These are phyloP conservation scores for Phytophthora cactorum DNA, from an alignment of 352 stramenopile genomes.

Conservation along the genomic window DNA sequence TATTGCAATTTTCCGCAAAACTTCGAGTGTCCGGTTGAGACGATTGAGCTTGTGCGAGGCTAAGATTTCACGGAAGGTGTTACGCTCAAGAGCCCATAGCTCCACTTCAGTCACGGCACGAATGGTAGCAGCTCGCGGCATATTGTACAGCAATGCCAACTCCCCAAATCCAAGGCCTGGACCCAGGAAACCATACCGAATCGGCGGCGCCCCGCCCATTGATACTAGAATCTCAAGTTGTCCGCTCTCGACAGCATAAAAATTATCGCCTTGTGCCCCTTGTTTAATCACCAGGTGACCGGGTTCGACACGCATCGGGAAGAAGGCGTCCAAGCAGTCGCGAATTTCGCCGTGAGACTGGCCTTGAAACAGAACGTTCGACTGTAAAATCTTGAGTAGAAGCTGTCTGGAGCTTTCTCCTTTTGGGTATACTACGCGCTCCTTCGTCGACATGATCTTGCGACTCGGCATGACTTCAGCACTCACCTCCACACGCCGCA, in stretches of 20 bases:
- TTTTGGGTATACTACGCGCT: slow-evolving; percentile 73
- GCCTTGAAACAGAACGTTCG: slow-evolving; percentile 78
- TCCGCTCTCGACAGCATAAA: slow-evolving; percentile 70
- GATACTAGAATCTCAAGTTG: slow-evolving; percentile 78
- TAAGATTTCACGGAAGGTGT: slow-evolving; percentile 77
- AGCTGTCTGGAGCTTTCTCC: slow-evolving; percentile 58
- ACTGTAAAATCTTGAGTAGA: slow-evolving; percentile 68
- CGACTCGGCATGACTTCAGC: slow-evolving; percentile 80
- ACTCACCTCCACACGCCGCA: slow-evolving; percentile 76
- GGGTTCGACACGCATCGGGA: slow-evolving; percentile 51
- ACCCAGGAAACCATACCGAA: slow-evolving; percentile 72
- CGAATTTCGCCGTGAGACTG: slow-evolving; percentile 57
- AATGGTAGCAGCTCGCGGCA: slow-evolving; percentile 95
- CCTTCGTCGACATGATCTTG: slow-evolving; percentile 58
- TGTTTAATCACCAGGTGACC: slow-evolving; percentile 69
- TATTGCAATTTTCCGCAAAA: slow-evolving; percentile 63
- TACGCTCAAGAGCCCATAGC: slow-evolving; percentile 77
- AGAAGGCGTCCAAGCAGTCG: slow-evolving; percentile 82
- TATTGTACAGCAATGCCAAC: slow-evolving; percentile 97
- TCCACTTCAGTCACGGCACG: slow-evolving; percentile 62
- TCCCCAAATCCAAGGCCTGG: slow-evolving; percentile 94
- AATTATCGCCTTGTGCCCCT: slow-evolving; percentile 79
- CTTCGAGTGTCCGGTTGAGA: slow-evolving; percentile 61
- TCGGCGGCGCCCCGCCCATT: slow-evolving; percentile 52
- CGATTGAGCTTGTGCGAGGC: slow-evolving; percentile 76